These are phyloP conservation scores for Botrytis sinoallii DNA, from an alignment of 2,329 filamentous ascomycete genomes.

Conservation along the genomic window DNA sequence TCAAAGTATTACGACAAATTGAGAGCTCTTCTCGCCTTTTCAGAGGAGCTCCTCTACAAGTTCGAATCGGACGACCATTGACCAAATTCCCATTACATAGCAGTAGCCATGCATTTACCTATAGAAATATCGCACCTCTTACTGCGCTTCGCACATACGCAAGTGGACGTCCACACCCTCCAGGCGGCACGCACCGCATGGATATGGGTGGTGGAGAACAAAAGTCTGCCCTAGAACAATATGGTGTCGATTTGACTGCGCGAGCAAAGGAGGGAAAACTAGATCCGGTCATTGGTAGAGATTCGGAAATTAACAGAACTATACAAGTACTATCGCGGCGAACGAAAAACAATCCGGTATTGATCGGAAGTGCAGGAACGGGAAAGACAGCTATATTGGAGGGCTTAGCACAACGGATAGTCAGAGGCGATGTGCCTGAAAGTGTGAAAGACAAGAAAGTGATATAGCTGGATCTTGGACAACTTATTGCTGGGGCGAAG, in stretches of 20 bases:
- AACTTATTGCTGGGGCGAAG: constrained; percentile 91
- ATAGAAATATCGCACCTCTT: constrained; percentile 41
- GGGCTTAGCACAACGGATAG: constrained; percentile 84
- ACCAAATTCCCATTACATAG: constrained; percentile 16
- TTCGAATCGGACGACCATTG: constrained; percentile 20
- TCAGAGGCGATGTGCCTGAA: constrained; percentile 89
- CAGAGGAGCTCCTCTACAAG: constrained; percentile 23
- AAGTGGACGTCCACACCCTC: constrained; percentile 76
- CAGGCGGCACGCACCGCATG: constrained; percentile 92
- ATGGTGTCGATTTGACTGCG: constrained; percentile 84
- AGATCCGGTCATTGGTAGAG: constrained; percentile 92
- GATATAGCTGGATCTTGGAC: constrained; percentile 81
- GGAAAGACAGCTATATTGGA: constrained; percentile 94
- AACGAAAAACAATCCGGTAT: constrained; percentile 84
- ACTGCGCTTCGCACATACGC: constrained; percentile 54
- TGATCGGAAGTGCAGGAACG: constrained; percentile 82
- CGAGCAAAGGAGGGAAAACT: constrained; percentile 84
- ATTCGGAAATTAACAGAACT: constrained; percentile 86
- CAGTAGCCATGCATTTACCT: constrained; percentile 21
- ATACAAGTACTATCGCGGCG: constrained; percentile 90
- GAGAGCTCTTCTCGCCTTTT: constrained; percentile 33
- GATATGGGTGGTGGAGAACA: constrained; percentile 72
- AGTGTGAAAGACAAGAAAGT: constrained; percentile 94
- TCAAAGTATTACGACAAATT: constrained; percentile 30
- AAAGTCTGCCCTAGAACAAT: constrained; percentile 87